Evolutionary conservation across 345 rosid genomes (phyloP).

Genomic region (Eucalyptus polybractea): DNA sequence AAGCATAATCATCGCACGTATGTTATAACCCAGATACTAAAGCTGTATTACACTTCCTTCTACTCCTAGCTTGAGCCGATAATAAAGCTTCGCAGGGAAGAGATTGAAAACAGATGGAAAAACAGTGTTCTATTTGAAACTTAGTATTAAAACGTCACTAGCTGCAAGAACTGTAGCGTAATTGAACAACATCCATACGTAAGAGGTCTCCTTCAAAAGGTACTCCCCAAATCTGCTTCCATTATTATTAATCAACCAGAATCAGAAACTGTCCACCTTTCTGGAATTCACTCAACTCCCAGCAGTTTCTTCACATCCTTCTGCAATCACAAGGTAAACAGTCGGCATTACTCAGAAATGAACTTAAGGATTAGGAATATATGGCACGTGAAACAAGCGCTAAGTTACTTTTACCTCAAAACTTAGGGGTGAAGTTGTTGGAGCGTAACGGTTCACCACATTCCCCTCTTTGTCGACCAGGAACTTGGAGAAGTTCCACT

Average conservation of each 20-base stretch:
- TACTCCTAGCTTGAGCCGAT: neutral
- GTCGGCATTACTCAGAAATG: neutral
- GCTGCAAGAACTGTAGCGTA: neutral
- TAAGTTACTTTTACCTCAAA: constrained; percentile 9
- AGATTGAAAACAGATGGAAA: neutral
- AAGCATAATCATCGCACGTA: neutral
- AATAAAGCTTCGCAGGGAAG: neutral
- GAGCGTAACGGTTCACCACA: constrained; percentile 23
- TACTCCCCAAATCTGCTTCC: neutral
- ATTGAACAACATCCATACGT: neutral
- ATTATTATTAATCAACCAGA: neutral
- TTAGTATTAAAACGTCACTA: neutral
- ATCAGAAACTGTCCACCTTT: neutral
- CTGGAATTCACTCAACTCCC: constrained; percentile 11
- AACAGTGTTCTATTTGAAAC: neutral
- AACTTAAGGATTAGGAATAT: neutral
- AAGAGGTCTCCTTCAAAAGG: neutral
- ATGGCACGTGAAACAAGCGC: neutral
- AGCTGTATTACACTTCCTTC: neutral
- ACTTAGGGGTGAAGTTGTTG: constrained; percentile 24
- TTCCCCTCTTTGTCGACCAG: constrained; percentile 29
- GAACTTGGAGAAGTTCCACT: constrained; percentile 44
- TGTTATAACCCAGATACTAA: neutral
- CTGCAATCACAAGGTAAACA: constrained; percentile 18
- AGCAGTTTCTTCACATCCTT: constrained; percentile 63